phyloP scores from a whole-genome alignment of 352 stramenopile genomes.

The Globisporangium barbulae region DNA sequence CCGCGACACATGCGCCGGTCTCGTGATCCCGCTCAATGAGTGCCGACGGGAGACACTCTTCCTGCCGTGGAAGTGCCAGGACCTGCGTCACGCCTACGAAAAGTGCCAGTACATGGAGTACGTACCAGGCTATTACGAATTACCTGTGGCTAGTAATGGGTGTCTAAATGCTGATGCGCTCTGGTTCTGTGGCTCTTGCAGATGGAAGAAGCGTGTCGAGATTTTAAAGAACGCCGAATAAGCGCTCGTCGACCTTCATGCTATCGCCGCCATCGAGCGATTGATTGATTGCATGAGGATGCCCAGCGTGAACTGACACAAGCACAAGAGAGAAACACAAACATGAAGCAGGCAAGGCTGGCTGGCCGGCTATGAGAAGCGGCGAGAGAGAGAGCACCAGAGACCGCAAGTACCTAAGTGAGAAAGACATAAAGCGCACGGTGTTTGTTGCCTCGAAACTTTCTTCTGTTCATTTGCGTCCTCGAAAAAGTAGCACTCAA shows the following conservation, averaged over 20 bases:
- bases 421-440: background rate
- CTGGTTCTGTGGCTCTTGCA: constrained; percentile 16
- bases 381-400: background rate
- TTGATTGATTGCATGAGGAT: too few species aligned
- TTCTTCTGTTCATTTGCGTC: background rate
- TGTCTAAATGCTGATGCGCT: background rate
- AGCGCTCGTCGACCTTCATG: constrained; percentile 4
- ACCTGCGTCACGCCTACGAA: constrained; percentile 98
- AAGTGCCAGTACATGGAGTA: constrained; percentile 97
- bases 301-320: background rate
- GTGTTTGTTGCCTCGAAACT: background rate
- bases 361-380: background rate
- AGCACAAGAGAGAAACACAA: background rate
- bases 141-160: too few species aligned
- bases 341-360: background rate
- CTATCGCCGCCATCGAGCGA: background rate
- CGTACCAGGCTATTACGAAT: background rate
- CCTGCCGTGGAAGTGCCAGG: constrained; percentile 94
- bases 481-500: background rate
- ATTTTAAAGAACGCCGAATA: constrained; percentile 78
- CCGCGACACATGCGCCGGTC: constrained; percentile 94
- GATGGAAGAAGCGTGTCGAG: constrained; percentile 82
- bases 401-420: background rate
- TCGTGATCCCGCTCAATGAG: constrained; percentile 96
- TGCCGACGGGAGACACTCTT: constrained; percentile 93